Conservation (phyloP, 495 filamentous ascomycete species). For the Amorphotheca resinae region DNA sequence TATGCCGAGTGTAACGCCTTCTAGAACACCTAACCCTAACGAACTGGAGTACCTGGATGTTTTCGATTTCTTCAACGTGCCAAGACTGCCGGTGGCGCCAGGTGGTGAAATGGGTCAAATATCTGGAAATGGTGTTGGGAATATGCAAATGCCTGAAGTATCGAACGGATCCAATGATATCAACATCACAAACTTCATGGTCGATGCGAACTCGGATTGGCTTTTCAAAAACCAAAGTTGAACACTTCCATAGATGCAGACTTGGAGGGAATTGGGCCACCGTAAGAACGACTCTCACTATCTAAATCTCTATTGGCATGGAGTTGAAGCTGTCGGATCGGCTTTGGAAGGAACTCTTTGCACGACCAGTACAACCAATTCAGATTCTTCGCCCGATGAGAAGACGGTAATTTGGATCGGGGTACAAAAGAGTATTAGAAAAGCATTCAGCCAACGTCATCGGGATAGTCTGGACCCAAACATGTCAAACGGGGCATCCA, state of each 20-base stretch:
- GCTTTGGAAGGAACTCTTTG: no score
- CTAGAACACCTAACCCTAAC: constrained; percentile 57
- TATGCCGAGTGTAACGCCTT: constrained; percentile 28
- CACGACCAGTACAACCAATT: no score
- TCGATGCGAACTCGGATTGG: constrained; percentile 52
- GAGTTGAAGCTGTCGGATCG: no score
- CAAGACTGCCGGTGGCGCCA: constrained; percentile 42
- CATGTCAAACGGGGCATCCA: no score
- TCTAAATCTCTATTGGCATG: no score
- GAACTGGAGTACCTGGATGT: constrained; percentile 86
- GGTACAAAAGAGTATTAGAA: no score
- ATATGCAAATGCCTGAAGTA: constrained; percentile 15
- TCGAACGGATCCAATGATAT: constrained; percentile 31
- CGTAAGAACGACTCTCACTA: no score
- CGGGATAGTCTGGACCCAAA: no score
- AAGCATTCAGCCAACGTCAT: no score
- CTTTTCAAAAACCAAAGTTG: constrained; percentile 33
- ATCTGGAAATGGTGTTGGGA: constrained; percentile 10
- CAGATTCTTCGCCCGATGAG: no score
- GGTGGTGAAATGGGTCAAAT: constrained; percentile 10
- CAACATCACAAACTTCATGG: constrained; percentile 55
- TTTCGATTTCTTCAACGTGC: constrained; percentile 88
- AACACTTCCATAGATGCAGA: background rate
- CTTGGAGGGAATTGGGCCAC: no score
- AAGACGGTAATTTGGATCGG: no score